Evolutionary conservation across 306 rosid species (phyloP).

Genomic region (Quercus dentata): DNA sequence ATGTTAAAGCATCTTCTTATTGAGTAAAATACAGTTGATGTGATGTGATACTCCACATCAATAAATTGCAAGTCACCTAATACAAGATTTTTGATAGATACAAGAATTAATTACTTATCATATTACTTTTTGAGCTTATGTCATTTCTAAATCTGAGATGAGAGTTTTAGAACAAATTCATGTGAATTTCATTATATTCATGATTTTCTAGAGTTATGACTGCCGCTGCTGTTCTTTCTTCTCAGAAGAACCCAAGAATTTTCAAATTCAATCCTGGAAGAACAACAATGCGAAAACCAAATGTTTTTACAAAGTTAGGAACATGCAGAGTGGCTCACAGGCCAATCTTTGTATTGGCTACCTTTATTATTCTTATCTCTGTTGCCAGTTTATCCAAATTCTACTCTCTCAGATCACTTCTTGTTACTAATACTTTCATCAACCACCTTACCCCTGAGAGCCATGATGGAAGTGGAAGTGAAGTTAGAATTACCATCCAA

Average conservation of each 20-base stretch:
- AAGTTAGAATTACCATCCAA: conserved; percentile 24
- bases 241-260: conserved; percentile 14
- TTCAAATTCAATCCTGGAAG: conserved; percentile 13
- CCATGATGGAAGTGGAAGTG: conserved; percentile 16
- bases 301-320: conserved; percentile 29
- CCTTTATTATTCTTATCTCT: conserved; percentile 46
- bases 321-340: conserved; percentile 46
- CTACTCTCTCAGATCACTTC: conserved; percentile 41
- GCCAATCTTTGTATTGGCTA: conserved; percentile 34
- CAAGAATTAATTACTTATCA: too few species aligned
- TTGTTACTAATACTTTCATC: conserved; percentile 38
- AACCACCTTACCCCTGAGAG: conserved; percentile 19
- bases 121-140: too few species aligned
- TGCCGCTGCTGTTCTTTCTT: not conserved
- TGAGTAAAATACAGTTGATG: too few species aligned
- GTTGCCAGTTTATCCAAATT: conserved; percentile 38
- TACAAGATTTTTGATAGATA: too few species aligned
- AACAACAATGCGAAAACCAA: conserved; percentile 38
- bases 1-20: conserved; percentile 24
- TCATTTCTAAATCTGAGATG: conserved; percentile 11
- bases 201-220: not conserved
- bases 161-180: not conserved
- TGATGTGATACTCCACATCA: too few species aligned
- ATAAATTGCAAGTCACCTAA: too few species aligned
- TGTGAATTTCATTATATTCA: not conserved